Percentiles rank a stretch among this genome's conserved stretches.
phyloP scores from a whole-genome alignment of 257 asterid species.

The Misopates orontium region DNA sequence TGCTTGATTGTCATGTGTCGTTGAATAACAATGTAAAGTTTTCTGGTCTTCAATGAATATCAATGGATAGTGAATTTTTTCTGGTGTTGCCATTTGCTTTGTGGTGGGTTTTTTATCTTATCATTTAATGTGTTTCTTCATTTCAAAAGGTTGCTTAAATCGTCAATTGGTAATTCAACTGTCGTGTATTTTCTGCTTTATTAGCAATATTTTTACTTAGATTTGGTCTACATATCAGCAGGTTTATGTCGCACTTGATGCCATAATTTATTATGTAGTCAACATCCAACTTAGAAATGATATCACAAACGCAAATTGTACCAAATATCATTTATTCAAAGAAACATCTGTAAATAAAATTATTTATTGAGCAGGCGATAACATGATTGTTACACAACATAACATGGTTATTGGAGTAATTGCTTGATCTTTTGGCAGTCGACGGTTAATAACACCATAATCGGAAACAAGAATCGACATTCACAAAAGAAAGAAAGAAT shows the following conservation, averaged over 20 bases:
- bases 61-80: not conserved
- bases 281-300: no score
- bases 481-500: not conserved
- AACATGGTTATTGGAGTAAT: not conserved
- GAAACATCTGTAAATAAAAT: not conserved
- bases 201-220: no score
- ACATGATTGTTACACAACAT: not conserved
- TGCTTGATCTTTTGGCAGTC: not conserved
- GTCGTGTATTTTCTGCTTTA: no score
- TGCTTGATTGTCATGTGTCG: not conserved
- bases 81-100: no score
- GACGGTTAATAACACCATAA: not conserved
- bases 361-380: conserved; percentile 13
- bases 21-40: not conserved
- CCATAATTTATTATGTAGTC: no score
- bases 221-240: no score
- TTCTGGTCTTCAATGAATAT: not conserved
- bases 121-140: not conserved
- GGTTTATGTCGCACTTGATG: no score
- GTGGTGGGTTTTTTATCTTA: not conserved
- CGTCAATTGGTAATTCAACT: not conserved
- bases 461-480: not conserved
- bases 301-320: not conserved
- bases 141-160: no score
- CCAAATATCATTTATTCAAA: not conserved